phyloP scores from a whole-genome alignment of 371 early-diverging fungal genomes.

The Rhizomucor pusillus region DNA sequence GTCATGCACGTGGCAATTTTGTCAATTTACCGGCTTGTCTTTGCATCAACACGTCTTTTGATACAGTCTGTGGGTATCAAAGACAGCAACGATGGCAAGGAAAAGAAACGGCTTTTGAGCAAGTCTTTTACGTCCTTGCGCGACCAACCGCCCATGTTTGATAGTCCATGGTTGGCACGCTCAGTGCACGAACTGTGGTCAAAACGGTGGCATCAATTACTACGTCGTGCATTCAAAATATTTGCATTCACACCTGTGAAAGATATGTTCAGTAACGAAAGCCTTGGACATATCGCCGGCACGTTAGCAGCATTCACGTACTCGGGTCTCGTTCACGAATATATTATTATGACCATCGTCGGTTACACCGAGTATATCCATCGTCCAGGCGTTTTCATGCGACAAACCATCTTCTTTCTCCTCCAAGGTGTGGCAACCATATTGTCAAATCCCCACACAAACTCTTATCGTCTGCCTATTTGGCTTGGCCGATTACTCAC shows the following conservation, averaged over 20 bases:
- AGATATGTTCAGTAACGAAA: slow-evolving; percentile 7
- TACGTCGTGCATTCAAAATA: slow-evolving; percentile 24
- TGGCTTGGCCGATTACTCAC: slow-evolving; percentile 24
- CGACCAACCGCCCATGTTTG: slow-evolving; percentile 23
- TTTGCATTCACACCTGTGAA: slow-evolving; percentile 23
- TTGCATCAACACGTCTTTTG: neutral
- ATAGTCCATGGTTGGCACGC: slow-evolving; percentile 24
- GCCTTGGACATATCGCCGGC: slow-evolving; percentile 16
- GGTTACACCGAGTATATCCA: slow-evolving; percentile 13
- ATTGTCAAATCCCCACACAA: neutral
- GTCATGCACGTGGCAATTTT: slow-evolving; percentile 20
- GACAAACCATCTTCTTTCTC: slow-evolving; percentile 28
- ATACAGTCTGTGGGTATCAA: slow-evolving; percentile 1
- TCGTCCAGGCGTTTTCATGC: slow-evolving; percentile 14
- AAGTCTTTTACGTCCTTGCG: neutral
- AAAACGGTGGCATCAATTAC: slow-evolving; percentile 33
- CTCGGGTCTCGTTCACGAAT: slow-evolving; percentile 38
- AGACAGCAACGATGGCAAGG: neutral
- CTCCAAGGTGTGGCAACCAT: slow-evolving; percentile 23
- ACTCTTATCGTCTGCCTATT: neutral
- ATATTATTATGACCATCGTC: slow-evolving; percentile 23
- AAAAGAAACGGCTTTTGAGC: neutral
- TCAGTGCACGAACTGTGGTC: slow-evolving; percentile 31
- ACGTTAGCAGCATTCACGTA: slow-evolving; percentile 25
- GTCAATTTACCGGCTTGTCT: slow-evolving; percentile 10